A percentile compares a stretch with the other conserved stretches of the same genome.
Evolutionary conservation across 768 basidiomycete species (phyloP).

Genomic region (Tubosaeta brunneosetosa): DNA sequence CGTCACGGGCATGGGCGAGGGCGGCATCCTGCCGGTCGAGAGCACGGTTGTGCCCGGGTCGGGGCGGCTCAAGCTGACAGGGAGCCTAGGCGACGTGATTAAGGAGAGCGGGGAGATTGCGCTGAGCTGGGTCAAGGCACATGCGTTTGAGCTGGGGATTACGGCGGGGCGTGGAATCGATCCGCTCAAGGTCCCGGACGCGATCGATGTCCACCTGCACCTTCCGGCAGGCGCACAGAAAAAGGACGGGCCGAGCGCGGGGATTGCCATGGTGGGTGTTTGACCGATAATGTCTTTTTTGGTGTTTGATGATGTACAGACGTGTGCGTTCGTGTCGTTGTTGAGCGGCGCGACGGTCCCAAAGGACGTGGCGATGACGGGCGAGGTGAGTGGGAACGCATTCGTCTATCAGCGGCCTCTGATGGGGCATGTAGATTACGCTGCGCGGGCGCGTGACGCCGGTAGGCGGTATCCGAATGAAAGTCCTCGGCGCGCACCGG

Average conservation of each 20-base stretch:
- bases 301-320: constrained; percentile 35
- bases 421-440: constrained; percentile 51
- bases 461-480: constrained; percentile 91
- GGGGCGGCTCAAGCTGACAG: constrained; percentile 74
- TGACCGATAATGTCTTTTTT: neutral
- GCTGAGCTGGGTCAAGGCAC: constrained; percentile 87
- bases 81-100: constrained; percentile 85
- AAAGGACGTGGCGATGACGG: constrained; percentile 80
- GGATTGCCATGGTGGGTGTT: constrained; percentile 71
- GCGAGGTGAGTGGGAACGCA: constrained; percentile 51
- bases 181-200: constrained; percentile 66
- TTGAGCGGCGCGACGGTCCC: constrained; percentile 73
- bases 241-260: constrained; percentile 92
- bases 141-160: constrained; percentile 76
- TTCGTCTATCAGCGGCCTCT: neutral
- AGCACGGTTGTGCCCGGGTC: constrained; percentile 72
- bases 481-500: constrained; percentile 84
- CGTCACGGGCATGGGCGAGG: constrained; percentile 85
- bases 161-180: constrained; percentile 67
- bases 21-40: constrained; percentile 82
- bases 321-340: constrained; percentile 83
- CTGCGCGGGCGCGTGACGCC: constrained; percentile 76
- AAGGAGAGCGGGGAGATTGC: constrained; percentile 89
- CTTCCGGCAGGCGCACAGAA: constrained; percentile 86
- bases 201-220: constrained; percentile 83